phyloP scores from a whole-genome alignment of 345 rosid species.

The Eucalyptus tenuipes region DNA sequence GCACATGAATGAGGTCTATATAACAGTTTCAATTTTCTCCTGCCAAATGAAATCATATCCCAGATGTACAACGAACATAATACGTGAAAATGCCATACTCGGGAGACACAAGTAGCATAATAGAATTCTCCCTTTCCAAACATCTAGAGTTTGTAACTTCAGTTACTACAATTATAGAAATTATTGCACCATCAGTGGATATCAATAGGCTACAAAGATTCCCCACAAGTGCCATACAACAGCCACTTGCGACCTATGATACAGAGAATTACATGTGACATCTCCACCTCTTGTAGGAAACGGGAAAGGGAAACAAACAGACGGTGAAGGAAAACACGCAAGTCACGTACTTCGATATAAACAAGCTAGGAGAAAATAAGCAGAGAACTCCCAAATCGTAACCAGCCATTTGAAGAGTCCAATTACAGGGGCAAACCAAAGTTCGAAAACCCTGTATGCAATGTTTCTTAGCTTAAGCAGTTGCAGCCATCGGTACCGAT shows the following conservation, averaged over 20 bases:
- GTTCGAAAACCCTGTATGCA: background rate
- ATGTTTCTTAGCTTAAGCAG: constrained; percentile 2
- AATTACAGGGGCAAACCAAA: background rate
- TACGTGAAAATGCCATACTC: background rate
- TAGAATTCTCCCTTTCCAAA: background rate
- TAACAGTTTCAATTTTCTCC: background rate
- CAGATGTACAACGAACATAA: background rate
- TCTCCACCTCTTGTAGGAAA: background rate
- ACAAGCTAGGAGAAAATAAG: background rate
- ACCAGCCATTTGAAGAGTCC: background rate
- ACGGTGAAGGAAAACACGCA: background rate
- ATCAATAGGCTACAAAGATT: background rate
- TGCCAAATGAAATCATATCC: background rate
- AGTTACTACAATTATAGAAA: background rate
- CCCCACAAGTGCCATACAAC: background rate
- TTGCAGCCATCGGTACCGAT: constrained; percentile 23
- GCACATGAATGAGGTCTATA: background rate
- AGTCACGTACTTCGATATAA: background rate
- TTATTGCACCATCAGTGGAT: background rate
- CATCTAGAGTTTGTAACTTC: background rate
- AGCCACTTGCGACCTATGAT: background rate
- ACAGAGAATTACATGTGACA: background rate
- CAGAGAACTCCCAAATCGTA: background rate
- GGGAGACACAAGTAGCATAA: background rate
- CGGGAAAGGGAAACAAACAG: background rate